Evolutionary conservation across 352 stramenopile genomes (phyloP).

Genomic region (Salisapilia sapeloensis): DNA sequence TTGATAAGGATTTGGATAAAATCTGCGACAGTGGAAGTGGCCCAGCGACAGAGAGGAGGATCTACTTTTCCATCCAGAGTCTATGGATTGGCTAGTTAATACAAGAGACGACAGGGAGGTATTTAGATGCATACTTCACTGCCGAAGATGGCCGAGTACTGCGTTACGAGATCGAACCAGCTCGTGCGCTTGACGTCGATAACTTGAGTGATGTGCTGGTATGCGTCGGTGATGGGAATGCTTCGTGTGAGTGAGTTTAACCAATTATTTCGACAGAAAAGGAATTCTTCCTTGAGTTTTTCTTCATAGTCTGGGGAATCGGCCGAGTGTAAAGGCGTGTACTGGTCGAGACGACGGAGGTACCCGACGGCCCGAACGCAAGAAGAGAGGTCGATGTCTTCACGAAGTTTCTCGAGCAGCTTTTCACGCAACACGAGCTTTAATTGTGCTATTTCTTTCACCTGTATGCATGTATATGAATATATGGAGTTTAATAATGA

Average conservation of each 20-base stretch:
- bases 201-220: constrained; percentile 75
- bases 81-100: too few species aligned
- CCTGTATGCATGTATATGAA: constrained; percentile 3
- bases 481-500: not conserved
- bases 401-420: constrained; percentile 65
- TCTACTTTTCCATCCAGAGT: constrained; percentile 72
- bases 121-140: constrained; percentile 21
- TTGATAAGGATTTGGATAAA: constrained; percentile 71
- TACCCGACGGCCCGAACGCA: constrained; percentile 73
- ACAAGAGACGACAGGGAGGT: not conserved
- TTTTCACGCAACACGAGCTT: constrained; percentile 38
- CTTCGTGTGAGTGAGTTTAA: constrained; percentile 36
- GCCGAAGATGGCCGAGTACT: constrained; percentile 83
- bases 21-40: constrained; percentile 54
- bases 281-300: constrained; percentile 74
- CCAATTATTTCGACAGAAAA: constrained; percentile 60
- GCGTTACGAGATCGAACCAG: constrained; percentile 84
- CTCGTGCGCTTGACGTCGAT: constrained; percentile 79
- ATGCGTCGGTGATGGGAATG: constrained; percentile 44
- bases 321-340: constrained; percentile 10
- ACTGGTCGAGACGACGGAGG: constrained; percentile 47
- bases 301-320: constrained; percentile 47
- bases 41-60: constrained; percentile 59
- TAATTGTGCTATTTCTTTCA: constrained; percentile 53
- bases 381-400: constrained; percentile 60